phyloP scores from a whole-genome alignment of 2,329 filamentous ascomycete species.

The Clarireedia homoeocarpa region DNA sequence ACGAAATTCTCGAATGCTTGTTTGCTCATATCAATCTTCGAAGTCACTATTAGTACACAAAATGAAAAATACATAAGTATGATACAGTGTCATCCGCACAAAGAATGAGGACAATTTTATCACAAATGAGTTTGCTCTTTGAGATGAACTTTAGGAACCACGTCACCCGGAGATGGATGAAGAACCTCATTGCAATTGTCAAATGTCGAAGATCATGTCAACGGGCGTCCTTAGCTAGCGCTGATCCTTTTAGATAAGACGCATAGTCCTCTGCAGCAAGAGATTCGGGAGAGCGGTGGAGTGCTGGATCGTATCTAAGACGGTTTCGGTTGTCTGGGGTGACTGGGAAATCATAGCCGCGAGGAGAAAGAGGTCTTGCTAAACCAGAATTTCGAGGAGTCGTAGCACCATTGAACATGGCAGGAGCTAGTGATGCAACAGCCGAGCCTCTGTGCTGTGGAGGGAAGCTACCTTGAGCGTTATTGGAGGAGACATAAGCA shows the following conservation, averaged over 20 bases:
- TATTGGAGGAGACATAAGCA: conserved; percentile 25
- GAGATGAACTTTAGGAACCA: no score
- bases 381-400: neutral
- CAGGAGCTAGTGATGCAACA: conserved; percentile 26
- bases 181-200: neutral
- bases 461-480: conserved; percentile 28
- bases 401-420: conserved; percentile 5
- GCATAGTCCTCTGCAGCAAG: conserved; percentile 6
- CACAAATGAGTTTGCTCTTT: no score
- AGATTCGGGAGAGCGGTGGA: conserved; percentile 3
- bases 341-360: neutral
- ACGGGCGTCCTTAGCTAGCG: neutral
- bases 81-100: neutral
- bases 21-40: no score
- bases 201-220: neutral
- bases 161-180: no score
- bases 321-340: conserved; percentile 4
- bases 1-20: no score
- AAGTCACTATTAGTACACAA: no score
- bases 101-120: neutral
- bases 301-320: neutral
- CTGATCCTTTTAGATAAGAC: conserved; percentile 1
- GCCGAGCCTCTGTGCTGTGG: conserved; percentile 27
- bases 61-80: no score
- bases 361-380: neutral